Percentiles rank a stretch among this genome's conserved stretches.
Conservation (phyloP, 768 basidiomycete genomes). For the Fomitopsis pulvina region DNA sequence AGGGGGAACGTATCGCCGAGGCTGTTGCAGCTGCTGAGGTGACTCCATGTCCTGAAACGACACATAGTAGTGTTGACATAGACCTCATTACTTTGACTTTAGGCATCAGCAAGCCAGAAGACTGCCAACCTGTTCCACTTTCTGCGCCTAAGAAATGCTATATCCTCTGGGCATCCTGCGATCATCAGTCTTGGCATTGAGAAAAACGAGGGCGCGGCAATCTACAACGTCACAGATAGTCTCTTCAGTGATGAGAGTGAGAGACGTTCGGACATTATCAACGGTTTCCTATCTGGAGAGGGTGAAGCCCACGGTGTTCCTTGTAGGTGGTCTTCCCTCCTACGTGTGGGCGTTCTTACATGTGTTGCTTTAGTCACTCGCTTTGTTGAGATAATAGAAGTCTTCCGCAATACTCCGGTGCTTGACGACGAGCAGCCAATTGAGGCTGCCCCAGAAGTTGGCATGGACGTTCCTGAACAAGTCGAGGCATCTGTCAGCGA, state of each 20-base stretch:
- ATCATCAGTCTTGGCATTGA: conserved; percentile 36
- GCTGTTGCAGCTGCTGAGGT: conserved; percentile 60
- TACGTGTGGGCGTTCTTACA: conserved; percentile 2
- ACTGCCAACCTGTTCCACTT: conserved; percentile 49
- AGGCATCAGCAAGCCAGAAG: conserved; percentile 34
- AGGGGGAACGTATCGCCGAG: conserved; percentile 46
- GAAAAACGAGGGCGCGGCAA: conserved; percentile 45
- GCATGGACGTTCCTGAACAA: background rate
- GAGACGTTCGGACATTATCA: conserved; percentile 42
- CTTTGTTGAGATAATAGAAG: conserved; percentile 49
- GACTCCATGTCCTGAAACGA: too few relatives aligned
- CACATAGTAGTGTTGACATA: too few relatives aligned
- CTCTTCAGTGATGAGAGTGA: conserved; percentile 53
- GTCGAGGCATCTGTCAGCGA: conserved; percentile 29
- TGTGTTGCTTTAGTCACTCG: conserved; percentile 44
- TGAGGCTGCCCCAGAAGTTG: background rate
- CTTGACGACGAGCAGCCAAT: conserved; percentile 26
- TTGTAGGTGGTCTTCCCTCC: conserved; percentile 40
- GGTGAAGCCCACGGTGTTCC: conserved; percentile 58
- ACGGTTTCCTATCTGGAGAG: conserved; percentile 47
- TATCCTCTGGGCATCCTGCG: conserved; percentile 40
- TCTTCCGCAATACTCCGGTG: conserved; percentile 42
- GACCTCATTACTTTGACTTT: too few relatives aligned
- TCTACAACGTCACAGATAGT: conserved; percentile 45
- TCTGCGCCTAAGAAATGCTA: conserved; percentile 47